A percentile compares a stretch with the other conserved stretches of the same genome.
Evolutionary conservation across 2,329 filamentous ascomycete species (phyloP).

Genomic region (Pseudogymnoascus sp.): DNA sequence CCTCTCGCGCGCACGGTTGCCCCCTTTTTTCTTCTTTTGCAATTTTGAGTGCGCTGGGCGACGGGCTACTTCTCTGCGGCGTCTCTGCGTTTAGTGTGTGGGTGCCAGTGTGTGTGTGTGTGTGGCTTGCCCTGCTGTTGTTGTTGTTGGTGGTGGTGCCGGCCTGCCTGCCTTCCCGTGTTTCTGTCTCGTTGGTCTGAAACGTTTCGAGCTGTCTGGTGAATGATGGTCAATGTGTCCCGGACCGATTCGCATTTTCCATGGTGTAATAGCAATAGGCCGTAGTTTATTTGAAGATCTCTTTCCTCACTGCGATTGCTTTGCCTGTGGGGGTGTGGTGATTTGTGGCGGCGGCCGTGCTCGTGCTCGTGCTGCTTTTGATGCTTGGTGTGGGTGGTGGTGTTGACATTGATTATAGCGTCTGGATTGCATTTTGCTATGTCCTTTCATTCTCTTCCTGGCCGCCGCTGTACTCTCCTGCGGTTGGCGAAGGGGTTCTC

Average conservation of each 20-base stretch:
- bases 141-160: slow-evolving; percentile 5
- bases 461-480: background rate
- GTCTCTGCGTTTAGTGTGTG: background rate
- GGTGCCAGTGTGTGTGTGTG: background rate
- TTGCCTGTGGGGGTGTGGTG: background rate
- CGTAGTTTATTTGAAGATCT: slow-evolving; percentile 30
- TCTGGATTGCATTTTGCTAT: background rate
- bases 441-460: background rate
- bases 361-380: background rate
- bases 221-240: slow-evolving; percentile 5
- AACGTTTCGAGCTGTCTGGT: slow-evolving; percentile 3
- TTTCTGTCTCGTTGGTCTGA: slow-evolving; percentile 11
- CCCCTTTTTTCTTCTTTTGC: background rate
- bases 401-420: background rate
- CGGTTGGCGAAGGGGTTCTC: background rate
- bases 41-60: slow-evolving; percentile 2
- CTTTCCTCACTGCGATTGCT: slow-evolving; percentile 13
- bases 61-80: slow-evolving; percentile 1
- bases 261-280: slow-evolving; percentile 32
- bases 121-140: slow-evolving; percentile 5
- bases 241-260: slow-evolving; percentile 26
- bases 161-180: slow-evolving; percentile 4
- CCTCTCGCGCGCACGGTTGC: background rate
- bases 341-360: background rate
- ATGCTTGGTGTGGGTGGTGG: background rate